Evolutionary conservation across 2,329 filamentous ascomycete genomes (phyloP), one percentile per base, ranked within the genome.

Genomic region (Ophiostoma ulmi): DNA sequence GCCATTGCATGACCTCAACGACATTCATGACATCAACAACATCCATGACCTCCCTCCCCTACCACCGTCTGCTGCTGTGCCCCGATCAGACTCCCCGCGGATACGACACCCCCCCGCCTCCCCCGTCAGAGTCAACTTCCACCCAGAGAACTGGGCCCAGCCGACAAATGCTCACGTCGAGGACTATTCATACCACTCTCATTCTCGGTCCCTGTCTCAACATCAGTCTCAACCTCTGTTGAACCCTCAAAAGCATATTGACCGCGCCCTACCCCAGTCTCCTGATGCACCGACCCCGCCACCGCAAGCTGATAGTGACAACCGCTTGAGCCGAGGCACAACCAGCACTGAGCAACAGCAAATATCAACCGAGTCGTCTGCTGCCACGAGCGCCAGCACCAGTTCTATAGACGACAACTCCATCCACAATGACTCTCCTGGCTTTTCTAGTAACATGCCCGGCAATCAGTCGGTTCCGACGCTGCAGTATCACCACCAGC

Each of bases 401-500:
- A 88, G 85, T 77, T 87, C 86, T 5, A 75, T 86, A 39, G 58
- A 63, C 11, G 58, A 63, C 58, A 35, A 35, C 58, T 63, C 52
- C 8, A 17, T 63, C 5, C 58, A 63, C 58, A 35, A 63, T 55
- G 52, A 20, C 48, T 10, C 20, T 11, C 11, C 55, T 35, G 13
- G 52, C 17, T 48, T 20, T n/a, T 20, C 87, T 83, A 87, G 73
- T 78, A 76, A 65, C 78, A 78, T 14, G 84, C 75, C 36, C 48
- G 55, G 58, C 61, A 79, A 79, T 6, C 80, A 81, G 70, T 78
- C 81, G 4, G 84, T 89, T 10, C 85, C 87, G 13, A 84, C 84
- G 73, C 83, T 89, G 70, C 87, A 89, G 75, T 89, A 90, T 74
- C 86, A 89, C 74, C 87, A 87, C 74, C 82, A 83, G 68, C 77